phyloP scores from a whole-genome alignment of 768 basidiomycete species.

The Russula dissimulans region DNA sequence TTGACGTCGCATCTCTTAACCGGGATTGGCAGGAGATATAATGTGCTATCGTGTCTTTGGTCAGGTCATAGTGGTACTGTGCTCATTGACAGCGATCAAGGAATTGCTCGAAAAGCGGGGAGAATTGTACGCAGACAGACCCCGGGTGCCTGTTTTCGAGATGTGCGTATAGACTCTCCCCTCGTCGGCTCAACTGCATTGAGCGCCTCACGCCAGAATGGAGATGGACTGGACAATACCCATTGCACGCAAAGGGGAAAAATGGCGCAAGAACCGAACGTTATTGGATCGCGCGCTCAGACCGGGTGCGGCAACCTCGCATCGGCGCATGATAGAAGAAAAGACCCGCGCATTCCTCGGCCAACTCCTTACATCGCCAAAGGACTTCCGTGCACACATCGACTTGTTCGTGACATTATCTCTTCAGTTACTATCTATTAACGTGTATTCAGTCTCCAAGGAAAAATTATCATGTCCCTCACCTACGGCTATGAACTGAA shows the following conservation, averaged over 20 bases:
- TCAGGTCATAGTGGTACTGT: background rate
- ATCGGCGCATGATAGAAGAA: background rate
- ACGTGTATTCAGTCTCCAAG: background rate
- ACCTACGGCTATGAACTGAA: constrained; percentile 5
- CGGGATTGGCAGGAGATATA: background rate
- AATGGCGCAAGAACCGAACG: background rate
- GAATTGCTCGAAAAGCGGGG: constrained; percentile 13
- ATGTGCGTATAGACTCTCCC: background rate
- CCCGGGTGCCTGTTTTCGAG: background rate
- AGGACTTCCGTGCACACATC: background rate
- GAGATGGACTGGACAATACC: background rate
- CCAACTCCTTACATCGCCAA: background rate
- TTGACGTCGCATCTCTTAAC: background rate
- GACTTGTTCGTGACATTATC: background rate
- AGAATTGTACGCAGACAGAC: background rate
- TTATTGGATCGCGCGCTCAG: background rate
- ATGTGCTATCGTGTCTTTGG: background rate
- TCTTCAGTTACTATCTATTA: background rate
- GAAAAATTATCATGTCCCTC: background rate
- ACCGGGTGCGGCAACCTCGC: background rate
- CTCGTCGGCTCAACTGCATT: background rate
- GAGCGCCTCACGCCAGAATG: background rate
- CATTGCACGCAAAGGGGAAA: background rate
- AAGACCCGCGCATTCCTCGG: background rate
- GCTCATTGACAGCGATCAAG: background rate